Evolutionary conservation across 768 basidiomycete genomes (phyloP).

Genomic region (Boletus huronensis): DNA sequence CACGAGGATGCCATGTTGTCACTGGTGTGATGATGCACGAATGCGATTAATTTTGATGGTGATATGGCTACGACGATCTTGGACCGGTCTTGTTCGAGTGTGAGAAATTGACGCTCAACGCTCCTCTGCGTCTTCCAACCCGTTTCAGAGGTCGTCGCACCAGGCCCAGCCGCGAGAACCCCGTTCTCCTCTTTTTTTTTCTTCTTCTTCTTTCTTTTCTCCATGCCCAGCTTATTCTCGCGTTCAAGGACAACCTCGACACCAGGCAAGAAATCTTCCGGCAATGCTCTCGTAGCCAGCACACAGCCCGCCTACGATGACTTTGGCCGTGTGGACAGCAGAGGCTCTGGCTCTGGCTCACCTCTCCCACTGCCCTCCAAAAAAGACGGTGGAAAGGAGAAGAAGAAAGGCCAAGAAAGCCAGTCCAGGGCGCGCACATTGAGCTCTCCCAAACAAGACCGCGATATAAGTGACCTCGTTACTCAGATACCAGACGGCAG

Average conservation of each 20-base stretch:
- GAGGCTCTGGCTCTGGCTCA: conserved; percentile 34
- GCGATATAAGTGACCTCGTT: conserved; percentile 33
- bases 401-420: conserved; percentile 41
- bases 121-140: not conserved
- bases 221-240: conserved; percentile 76
- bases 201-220: conserved; percentile 11
- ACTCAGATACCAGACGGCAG: conserved; percentile 47
- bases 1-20: not conserved
- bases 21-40: not conserved
- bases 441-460: conserved; percentile 36
- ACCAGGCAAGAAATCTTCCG: conserved; percentile 40
- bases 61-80: too few species aligned
- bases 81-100: not conserved
- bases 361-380: conserved; percentile 30
- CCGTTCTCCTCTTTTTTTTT: not conserved
- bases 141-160: conserved; percentile 21
- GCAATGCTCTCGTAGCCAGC: conserved; percentile 4
- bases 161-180: conserved; percentile 6
- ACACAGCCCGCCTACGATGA: conserved; percentile 46
- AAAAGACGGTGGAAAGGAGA: conserved; percentile 47
- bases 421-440: conserved; percentile 40
- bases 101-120: conserved; percentile 27
- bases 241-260: conserved; percentile 62
- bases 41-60: not conserved
- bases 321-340: conserved; percentile 59